Conservation (phyloP, 768 basidiomycete genomes). For the Auriscalpium microsporum region DNA sequence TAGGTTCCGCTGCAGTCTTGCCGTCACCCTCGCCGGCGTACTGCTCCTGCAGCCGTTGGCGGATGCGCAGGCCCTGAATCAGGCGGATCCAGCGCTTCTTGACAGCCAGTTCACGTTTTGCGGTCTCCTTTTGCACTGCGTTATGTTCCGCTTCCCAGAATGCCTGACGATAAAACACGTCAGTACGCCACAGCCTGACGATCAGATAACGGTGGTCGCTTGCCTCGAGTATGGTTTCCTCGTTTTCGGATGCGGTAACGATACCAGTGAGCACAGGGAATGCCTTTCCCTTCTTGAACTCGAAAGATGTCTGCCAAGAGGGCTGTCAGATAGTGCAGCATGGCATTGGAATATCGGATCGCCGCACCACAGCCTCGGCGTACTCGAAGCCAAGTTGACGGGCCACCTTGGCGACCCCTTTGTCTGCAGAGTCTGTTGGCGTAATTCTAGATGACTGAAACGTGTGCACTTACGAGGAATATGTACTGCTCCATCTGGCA, state of each 20-base stretch:
- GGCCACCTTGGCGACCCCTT: conserved; percentile 84
- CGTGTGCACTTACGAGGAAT: conserved; percentile 64
- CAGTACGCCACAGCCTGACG: not conserved
- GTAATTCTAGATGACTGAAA: not conserved
- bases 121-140: conserved; percentile 66
- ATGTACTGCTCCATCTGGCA: conserved; percentile 80
- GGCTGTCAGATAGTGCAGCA: not conserved
- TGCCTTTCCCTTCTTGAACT: conserved; percentile 89
- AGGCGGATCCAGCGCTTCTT: conserved; percentile 86
- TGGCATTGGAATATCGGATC: not conserved
- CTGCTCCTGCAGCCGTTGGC: conserved; percentile 72
- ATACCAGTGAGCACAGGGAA: conserved; percentile 80
- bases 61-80: conserved; percentile 80
- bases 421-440: conserved; percentile 24
- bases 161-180: conserved; percentile 44
- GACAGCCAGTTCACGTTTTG: conserved; percentile 69
- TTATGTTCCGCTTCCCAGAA: conserved; percentile 76
- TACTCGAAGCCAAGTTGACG: conserved; percentile 79
- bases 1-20: not conserved
- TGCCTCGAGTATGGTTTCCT: conserved; percentile 68
- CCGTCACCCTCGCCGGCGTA: conserved; percentile 35
- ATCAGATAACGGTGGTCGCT: not conserved
- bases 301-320: conserved; percentile 74
- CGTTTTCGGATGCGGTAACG: conserved; percentile 78
- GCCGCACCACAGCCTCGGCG: conserved; percentile 89